Base-by-base conservation (phyloP, 108 stramenopile genomes). In the Aureococcus anophagefferens region DNA sequence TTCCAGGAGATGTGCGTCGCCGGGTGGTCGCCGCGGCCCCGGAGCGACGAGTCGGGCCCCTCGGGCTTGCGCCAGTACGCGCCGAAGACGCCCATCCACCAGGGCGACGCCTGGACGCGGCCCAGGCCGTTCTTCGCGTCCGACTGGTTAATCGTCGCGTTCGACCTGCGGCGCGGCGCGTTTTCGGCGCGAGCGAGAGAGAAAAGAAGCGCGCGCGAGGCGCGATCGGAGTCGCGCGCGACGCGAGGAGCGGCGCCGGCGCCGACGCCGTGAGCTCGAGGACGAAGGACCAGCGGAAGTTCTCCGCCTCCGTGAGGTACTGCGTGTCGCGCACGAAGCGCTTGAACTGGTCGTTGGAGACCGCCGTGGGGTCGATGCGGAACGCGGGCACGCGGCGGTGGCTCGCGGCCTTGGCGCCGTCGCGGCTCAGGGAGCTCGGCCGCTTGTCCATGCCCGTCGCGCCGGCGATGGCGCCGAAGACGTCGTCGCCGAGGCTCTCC, bases 261-360 rank as follows among this genome's bases (percentile, higher is more conserved):
- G 29, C 35, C 4, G 76, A 72, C 15, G 67, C 77, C 44, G 34
- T 87, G 30, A 74, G 86, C 62, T 83, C 84, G 65, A 96, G 83
- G 30, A 93, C 93, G 79, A 96, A 96, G 36, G 81, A 83, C 95
- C 95, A 96, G 30, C 91, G 91, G 77, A 83, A 96, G 73, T 93
- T 86, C 81, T 96, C 94, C 0, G 95, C 94, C 77, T 94, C 95
- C 4, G 95, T 95, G 65, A 90, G 85, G 71, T 94, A 93, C 59
- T 88, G 87, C 0, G 90, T 92, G n/a, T 89, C 85, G 46, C 80
- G 71, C 14, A 96, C 94, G 72, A 96, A 96, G 65, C 91, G 86
- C 51, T 83, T 87, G 82, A 94, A 96, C 65, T 91, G 87, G 66
- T 89, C 87, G 74, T 93, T 94, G 5, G 91, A 89, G 18, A 94